Percentiles rank a stretch among this genome's conserved stretches.
Conservation (phyloP, 805 yeast genomes). For the Lachancea nothofagi region DNA sequence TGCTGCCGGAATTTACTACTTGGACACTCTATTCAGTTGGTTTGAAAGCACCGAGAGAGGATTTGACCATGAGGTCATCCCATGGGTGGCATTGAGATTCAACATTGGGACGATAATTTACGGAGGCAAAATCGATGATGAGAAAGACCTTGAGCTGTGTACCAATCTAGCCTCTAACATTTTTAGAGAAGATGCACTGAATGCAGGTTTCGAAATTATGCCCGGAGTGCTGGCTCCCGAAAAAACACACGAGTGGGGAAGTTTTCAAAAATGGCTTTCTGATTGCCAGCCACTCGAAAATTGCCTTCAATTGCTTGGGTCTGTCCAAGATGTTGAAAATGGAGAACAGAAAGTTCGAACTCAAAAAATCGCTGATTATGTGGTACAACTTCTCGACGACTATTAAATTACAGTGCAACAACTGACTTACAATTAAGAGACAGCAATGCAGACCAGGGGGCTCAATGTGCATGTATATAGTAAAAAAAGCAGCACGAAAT, state of each 20-base stretch:
- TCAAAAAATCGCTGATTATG: constrained; percentile 1
- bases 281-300: constrained; percentile 5
- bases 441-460: background rate
- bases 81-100: constrained; percentile 37
- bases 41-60: background rate
- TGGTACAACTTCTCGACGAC: background rate
- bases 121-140: constrained; percentile 47
- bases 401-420: background rate
- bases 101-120: constrained; percentile 18
- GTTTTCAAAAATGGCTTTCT: constrained; percentile 3
- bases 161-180: constrained; percentile 9
- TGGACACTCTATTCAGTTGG: background rate
- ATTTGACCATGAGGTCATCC: background rate
- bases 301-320: constrained; percentile 5
- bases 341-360: constrained; percentile 5
- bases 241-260: background rate
- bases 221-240: constrained; percentile 13
- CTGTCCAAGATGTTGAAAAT: constrained; percentile 2
- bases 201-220: constrained; percentile 9
- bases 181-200: constrained; percentile 9
- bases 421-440: too few relatives aligned
- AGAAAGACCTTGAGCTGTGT: constrained; percentile 35
- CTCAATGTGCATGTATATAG: background rate
- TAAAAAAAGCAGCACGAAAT: too few relatives aligned
- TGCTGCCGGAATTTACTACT: constrained; percentile 40